phyloP scores from a whole-genome alignment of 306 rosid genomes.

The Glycine latifolia region DNA sequence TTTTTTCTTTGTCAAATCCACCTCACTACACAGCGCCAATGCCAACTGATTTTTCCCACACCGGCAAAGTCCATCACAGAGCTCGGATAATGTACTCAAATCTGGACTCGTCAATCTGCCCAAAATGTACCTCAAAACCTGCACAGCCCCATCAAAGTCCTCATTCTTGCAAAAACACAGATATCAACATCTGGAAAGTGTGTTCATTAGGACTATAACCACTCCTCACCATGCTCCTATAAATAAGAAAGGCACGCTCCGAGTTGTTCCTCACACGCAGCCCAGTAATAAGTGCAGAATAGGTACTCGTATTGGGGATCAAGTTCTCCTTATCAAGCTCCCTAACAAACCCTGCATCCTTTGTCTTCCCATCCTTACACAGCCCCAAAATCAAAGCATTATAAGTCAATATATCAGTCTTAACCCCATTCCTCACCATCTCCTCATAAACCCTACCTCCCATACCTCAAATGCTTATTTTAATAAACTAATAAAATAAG shows the following conservation, averaged over 20 bases:
- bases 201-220: slow-evolving; percentile 65
- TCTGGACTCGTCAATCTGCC: slow-evolving; percentile 61
- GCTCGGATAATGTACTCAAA: slow-evolving; percentile 58
- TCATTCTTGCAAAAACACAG: slow-evolving; percentile 65
- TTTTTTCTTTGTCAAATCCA: slow-evolving; percentile 54
- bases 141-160: slow-evolving; percentile 81
- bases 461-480: too few relatives aligned
- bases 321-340: slow-evolving; percentile 71
- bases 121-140: slow-evolving; percentile 73
- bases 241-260: slow-evolving; percentile 71
- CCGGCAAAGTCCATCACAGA: slow-evolving; percentile 60
- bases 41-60: slow-evolving; percentile 59
- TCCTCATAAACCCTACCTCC: too few relatives aligned
- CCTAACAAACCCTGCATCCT: slow-evolving; percentile 74
- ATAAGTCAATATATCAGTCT: slow-evolving; percentile 75
- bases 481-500: too few relatives aligned
- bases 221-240: slow-evolving; percentile 77
- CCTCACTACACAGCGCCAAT: slow-evolving; percentile 49
- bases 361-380: slow-evolving; percentile 88
- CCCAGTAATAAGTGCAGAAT: slow-evolving; percentile 76
- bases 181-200: slow-evolving; percentile 62
- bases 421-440: slow-evolving; percentile 68
- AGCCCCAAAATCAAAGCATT: slow-evolving; percentile 84
- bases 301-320: slow-evolving; percentile 75
- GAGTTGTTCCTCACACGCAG: slow-evolving; percentile 70